Conservation (phyloP, 257 asterid genomes). For the Gentiana macrophylla region DNA sequence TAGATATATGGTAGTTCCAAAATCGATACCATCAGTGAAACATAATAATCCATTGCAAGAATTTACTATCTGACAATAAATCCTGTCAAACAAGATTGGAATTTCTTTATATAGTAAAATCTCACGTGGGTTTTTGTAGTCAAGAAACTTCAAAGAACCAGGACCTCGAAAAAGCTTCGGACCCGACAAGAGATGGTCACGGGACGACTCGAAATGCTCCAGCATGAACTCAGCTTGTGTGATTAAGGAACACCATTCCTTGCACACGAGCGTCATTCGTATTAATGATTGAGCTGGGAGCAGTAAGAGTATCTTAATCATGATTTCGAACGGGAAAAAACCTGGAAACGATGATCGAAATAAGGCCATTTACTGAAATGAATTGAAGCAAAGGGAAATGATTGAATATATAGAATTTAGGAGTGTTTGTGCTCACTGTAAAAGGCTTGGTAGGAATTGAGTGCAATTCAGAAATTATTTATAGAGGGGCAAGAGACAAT, state of each 20-base stretch:
- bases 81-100: not conserved
- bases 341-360: not conserved
- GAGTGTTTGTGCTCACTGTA: too few species aligned
- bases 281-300: conserved; percentile 8
- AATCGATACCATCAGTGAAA: not conserved
- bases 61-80: not conserved
- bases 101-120: not conserved
- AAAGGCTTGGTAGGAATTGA: too few species aligned
- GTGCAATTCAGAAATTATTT: too few species aligned
- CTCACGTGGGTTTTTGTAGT: not conserved
- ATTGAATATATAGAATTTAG: too few species aligned
- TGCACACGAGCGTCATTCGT: conserved; percentile 1
- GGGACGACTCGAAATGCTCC: not conserved
- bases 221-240: conserved; percentile 3
- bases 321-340: conserved; percentile 5
- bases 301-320: not conserved
- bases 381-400: too few species aligned
- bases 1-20: conserved; percentile 3
- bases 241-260: conserved; percentile 3
- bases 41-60: conserved; percentile 17
- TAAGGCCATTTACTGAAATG: too few species aligned
- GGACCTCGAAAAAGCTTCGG: not conserved
- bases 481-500: too few species aligned
- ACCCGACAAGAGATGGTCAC: not conserved
- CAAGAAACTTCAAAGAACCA: not conserved